phyloP scores from a whole-genome alignment of 257 asterid genomes.

The Striga asiatica region DNA sequence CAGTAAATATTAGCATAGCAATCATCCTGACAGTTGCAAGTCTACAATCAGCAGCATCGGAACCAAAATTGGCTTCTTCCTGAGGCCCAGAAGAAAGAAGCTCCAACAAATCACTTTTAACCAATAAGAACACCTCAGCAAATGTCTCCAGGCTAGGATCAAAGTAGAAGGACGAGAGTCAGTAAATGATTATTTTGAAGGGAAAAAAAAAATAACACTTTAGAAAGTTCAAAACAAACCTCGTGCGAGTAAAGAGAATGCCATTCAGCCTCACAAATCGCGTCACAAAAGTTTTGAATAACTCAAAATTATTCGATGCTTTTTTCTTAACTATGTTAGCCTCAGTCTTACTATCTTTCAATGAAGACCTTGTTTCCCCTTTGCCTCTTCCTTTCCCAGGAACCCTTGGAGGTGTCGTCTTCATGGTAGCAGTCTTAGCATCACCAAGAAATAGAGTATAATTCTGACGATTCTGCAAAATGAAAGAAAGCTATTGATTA shows the following conservation, averaged over 20 bases:
- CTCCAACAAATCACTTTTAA: conserved; percentile 40
- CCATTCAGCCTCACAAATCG: conserved; percentile 72
- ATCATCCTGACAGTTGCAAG: conserved; percentile 51
- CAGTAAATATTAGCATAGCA: conserved; percentile 58
- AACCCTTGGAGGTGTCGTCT: conserved; percentile 22
- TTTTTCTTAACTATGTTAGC: conserved; percentile 27
- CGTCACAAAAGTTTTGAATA: conserved; percentile 38
- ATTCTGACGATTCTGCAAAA: conserved; percentile 63
- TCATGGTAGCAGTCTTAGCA: conserved; percentile 31
- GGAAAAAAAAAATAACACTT: background rate
- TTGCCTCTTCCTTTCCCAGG: conserved; percentile 52
- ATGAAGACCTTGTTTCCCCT: conserved; percentile 30
- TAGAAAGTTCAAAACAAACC: conserved; percentile 34
- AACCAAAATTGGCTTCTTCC: conserved; percentile 49
- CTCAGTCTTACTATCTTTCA: conserved; percentile 27
- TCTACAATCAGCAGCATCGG: conserved; percentile 48
- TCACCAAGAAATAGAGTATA: conserved; percentile 40
- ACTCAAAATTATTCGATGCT: conserved; percentile 23
- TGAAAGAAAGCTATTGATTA: conserved; percentile 6
- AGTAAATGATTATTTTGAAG: background rate
- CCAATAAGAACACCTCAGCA: conserved; percentile 44
- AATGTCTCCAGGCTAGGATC: conserved; percentile 73
- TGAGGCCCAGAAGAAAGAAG: conserved; percentile 64
- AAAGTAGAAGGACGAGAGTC: conserved; percentile 3
- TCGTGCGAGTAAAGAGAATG: conserved; percentile 69